Percentiles rank a stretch among this genome's conserved stretches.
Conservation (phyloP, 495 filamentous ascomycete species). For the Penicillium dipodomyicola region DNA sequence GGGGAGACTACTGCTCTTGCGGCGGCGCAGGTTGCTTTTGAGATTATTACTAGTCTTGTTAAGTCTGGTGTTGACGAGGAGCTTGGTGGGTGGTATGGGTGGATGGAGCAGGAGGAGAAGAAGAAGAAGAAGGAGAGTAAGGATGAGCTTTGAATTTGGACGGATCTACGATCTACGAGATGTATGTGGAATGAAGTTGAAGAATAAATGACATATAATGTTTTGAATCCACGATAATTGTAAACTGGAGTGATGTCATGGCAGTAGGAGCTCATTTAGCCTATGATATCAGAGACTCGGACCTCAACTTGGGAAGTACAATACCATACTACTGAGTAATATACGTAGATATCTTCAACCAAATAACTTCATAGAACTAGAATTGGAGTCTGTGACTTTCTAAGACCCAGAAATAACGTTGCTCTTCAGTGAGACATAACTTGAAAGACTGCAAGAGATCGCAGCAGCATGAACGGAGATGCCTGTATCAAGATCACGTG, state of each 20-base stretch:
- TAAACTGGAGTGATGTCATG: constrained; percentile 4
- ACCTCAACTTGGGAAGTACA: neutral
- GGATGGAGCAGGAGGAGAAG: constrained; percentile 24
- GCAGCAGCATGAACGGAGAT: constrained; percentile 12
- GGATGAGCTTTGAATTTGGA: constrained; percentile 44
- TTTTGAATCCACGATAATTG: too few species aligned
- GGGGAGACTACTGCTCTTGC: constrained; percentile 82
- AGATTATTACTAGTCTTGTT: constrained; percentile 78
- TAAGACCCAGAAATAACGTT: constrained; percentile 18
- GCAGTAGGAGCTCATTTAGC: neutral
- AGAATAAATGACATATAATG: constrained; percentile 12
- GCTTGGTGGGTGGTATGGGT: constrained; percentile 47
- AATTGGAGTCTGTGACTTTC: constrained; percentile 19
- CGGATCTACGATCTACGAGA: constrained; percentile 17
- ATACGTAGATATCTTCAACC: too few species aligned
- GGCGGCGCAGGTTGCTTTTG: constrained; percentile 78
- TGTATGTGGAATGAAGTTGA: constrained; percentile 18
- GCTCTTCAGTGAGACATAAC: constrained; percentile 7
- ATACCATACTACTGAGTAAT: neutral
- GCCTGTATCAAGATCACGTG: constrained; percentile 7
- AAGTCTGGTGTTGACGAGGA: constrained; percentile 57
- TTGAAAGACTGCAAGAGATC: constrained; percentile 2
- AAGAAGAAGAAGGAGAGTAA: constrained; percentile 24
- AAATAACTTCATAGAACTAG: neutral
- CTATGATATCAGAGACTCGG: neutral